phyloP scores from a whole-genome alignment of 139 green algal genomes.

The Coelastrella sp. region DNA sequence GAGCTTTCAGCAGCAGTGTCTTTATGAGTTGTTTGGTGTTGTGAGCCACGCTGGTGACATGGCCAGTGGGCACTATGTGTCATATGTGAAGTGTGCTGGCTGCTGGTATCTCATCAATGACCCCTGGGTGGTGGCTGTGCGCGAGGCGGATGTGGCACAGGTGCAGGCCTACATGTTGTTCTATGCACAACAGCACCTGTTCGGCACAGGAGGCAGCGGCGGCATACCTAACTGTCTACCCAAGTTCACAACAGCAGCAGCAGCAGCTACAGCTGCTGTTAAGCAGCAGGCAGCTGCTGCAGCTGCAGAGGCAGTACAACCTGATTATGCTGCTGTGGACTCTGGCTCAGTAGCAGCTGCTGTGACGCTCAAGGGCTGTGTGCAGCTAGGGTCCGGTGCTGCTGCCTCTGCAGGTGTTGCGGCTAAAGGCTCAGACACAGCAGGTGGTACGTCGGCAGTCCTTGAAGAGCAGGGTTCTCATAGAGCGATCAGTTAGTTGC shows the following conservation, averaged over 20 bases:
- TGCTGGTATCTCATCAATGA: slow-evolving; percentile 93
- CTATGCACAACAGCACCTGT: slow-evolving; percentile 63
- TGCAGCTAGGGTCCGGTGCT: background rate
- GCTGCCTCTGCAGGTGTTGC: background rate
- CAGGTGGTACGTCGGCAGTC: background rate
- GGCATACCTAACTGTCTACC: background rate
- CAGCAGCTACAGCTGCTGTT: background rate
- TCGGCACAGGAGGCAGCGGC: slow-evolving; percentile 10
- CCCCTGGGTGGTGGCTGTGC: slow-evolving; percentile 75
- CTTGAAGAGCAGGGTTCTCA: background rate
- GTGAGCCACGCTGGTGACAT: slow-evolving; percentile 85
- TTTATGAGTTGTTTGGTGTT: slow-evolving; percentile 90
- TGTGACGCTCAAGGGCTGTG: background rate
- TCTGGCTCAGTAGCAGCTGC: background rate
- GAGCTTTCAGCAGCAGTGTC: slow-evolving; percentile 30
- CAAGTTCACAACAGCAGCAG: background rate
- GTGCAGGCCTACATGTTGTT: slow-evolving; percentile 94
- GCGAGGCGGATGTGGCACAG: slow-evolving; percentile 70
- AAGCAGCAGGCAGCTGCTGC: background rate
- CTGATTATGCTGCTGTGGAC: background rate
- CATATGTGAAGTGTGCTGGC: slow-evolving; percentile 69
- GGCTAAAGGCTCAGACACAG: background rate
- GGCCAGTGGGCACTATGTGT: slow-evolving; percentile 87
- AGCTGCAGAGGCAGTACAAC: background rate
- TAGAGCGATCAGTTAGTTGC: background rate